Conservation (phyloP, 1,284 basidiomycete species). For the Microbotryum saponariae region DNA sequence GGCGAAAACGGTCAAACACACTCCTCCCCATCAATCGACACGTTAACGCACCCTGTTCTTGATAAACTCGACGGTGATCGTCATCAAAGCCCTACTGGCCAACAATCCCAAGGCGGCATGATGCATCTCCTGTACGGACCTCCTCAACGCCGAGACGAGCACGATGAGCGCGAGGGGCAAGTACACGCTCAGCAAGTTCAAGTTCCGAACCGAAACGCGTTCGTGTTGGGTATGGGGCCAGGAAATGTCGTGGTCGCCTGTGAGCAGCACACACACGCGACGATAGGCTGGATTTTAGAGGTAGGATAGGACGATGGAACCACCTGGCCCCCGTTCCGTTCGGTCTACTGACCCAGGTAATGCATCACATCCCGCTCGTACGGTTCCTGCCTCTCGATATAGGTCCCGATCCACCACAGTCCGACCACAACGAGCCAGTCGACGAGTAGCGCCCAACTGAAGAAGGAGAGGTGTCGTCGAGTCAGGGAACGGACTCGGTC, state of each 20-base stretch:
- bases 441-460: conserved; percentile 25
- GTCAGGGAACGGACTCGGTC: too few relatives aligned
- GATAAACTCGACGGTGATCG: conserved; percentile 15
- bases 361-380: conserved; percentile 19
- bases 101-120: conserved; percentile 25
- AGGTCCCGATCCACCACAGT: conserved; percentile 1
- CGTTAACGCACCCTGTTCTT: not conserved
- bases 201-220: conserved; percentile 11
- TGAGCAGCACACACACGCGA: too few relatives aligned
- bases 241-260: not conserved
- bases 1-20: too few relatives aligned
- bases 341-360: conserved; percentile 4
- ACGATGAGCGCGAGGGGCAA: conserved; percentile 24
- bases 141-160: conserved; percentile 17
- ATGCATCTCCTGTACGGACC: conserved; percentile 29
- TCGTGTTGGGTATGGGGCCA: conserved; percentile 9
- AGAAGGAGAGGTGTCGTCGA: conserved; percentile 6
- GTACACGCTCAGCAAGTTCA: conserved; percentile 25
- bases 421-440: conserved; percentile 29
- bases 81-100: conserved; percentile 16
- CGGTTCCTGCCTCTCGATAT: conserved; percentile 14
- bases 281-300: too few relatives aligned
- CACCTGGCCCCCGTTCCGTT: too few relatives aligned
- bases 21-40: too few relatives aligned
- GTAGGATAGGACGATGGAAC: too few relatives aligned